Percentiles rank a stretch among this genome's conserved stretches.
phyloP scores from a whole-genome alignment of 345 rosid genomes.

The Pelargonium nanum region DNA sequence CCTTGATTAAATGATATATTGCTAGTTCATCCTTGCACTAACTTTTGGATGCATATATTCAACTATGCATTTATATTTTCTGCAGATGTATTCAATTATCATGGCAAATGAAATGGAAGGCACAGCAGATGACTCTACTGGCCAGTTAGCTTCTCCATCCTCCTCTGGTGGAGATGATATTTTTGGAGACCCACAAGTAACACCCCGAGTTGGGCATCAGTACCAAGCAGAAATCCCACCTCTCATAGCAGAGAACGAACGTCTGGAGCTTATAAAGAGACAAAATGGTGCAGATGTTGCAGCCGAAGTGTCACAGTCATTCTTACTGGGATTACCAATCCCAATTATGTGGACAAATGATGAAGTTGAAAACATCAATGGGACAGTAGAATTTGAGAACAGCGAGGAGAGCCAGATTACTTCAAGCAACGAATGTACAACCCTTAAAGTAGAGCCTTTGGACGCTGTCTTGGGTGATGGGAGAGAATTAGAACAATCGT shows the following conservation, averaged over 20 bases:
- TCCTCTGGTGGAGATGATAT: constrained; percentile 20
- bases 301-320: constrained; percentile 7
- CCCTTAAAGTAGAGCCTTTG: constrained; percentile 10
- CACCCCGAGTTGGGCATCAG: constrained; percentile 50
- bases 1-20: not conserved
- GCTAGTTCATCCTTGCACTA: not conserved
- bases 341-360: constrained; percentile 42
- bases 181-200: constrained; percentile 31
- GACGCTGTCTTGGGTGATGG: constrained; percentile 1
- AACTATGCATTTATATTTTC: not conserved
- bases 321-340: constrained; percentile 28
- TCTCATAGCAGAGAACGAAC: constrained; percentile 17
- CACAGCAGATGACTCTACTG: constrained; percentile 19
- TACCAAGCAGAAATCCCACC: constrained; percentile 48
- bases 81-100: constrained; percentile 28
- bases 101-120: constrained; percentile 26
- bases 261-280: constrained; percentile 17
- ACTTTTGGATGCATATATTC: not conserved
- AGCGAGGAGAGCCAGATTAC: constrained; percentile 16
- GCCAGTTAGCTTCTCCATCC: constrained; percentile 21
- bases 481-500: constrained; percentile 1
- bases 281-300: constrained; percentile 11
- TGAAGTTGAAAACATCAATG: constrained; percentile 28
- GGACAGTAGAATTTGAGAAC: constrained; percentile 20
- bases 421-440: constrained; percentile 7